Evolutionary conservation across 2,329 filamentous ascomycete genomes (phyloP).

Genomic region (Pezicula radicicola): DNA sequence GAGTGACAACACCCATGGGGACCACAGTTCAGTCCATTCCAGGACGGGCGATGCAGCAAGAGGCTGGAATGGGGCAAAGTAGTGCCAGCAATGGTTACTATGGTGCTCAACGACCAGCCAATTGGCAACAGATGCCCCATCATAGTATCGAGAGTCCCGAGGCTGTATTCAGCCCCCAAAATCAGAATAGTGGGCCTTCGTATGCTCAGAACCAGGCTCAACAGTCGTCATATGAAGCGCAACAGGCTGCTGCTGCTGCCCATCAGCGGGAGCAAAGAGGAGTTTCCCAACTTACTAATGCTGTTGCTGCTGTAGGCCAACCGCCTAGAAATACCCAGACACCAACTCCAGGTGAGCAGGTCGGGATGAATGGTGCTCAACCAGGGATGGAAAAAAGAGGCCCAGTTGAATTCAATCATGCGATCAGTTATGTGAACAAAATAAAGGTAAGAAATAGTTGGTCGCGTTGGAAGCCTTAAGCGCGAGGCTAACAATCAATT

Average conservation of each 20-base stretch:
- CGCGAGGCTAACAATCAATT: conserved; percentile 2
- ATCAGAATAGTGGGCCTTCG: conserved; percentile 44
- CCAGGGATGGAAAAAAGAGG: conserved; percentile 77
- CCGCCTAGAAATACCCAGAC: conserved; percentile 54
- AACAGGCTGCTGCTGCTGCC: conserved; percentile 34
- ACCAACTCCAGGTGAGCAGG: conserved; percentile 53
- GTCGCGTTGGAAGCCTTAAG: not conserved
- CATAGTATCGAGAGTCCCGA: conserved; percentile 63
- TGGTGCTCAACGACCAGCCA: conserved; percentile 28
- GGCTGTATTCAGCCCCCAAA: conserved; percentile 56
- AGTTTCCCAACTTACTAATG: conserved; percentile 63
- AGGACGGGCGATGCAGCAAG: conserved; percentile 40
- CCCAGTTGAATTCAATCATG: conserved; percentile 98
- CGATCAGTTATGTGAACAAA: conserved; percentile 99
- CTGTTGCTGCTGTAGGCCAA: conserved; percentile 40
- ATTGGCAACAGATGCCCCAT: conserved; percentile 55
- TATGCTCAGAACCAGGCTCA: conserved; percentile 40
- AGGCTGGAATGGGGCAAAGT: conserved; percentile 23
- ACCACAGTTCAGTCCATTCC: conserved; percentile 90
- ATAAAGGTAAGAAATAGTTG: conserved; percentile 70
- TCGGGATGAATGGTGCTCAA: conserved; percentile 61
- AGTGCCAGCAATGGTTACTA: conserved; percentile 36
- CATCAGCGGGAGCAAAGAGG: conserved; percentile 65
- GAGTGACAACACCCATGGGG: conserved; percentile 97
- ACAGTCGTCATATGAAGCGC: conserved; percentile 35